Evolutionary conservation across 352 stramenopile species (phyloP).

Genomic region (Phytophthora niederhauseri): DNA sequence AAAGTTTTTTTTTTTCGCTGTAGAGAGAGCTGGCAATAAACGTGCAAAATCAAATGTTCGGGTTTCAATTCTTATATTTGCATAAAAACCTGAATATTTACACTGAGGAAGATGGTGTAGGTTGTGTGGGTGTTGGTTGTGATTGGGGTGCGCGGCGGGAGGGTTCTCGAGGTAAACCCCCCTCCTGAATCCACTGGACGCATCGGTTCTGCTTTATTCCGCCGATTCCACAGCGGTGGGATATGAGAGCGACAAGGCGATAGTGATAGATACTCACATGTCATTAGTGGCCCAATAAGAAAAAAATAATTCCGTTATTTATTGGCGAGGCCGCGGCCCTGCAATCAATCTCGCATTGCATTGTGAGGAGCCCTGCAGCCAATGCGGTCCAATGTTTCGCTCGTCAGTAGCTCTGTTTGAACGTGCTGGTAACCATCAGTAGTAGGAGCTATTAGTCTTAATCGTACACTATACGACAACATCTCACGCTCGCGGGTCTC

Average conservation of each 20-base stretch:
- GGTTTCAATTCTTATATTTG: no score
- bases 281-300: neutral
- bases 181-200: conserved; percentile 6
- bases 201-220: neutral
- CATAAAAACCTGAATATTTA: neutral
- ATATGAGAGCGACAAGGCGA: conserved; percentile 5
- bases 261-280: neutral
- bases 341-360: conserved; percentile 3
- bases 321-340: neutral
- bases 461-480: no score
- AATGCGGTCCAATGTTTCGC: no score
- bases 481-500: no score
- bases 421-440: no score
- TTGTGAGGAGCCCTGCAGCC: neutral
- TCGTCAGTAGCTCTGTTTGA: no score
- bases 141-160: conserved; percentile 9
- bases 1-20: neutral
- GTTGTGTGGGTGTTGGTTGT: neutral
- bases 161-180: conserved; percentile 19
- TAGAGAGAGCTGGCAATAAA: no score
- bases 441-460: no score
- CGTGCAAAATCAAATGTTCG: no score
- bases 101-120: neutral
- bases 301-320: neutral
- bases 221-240: conserved; percentile 4